These are phyloP conservation scores for Alternaria sp. DNA, from an alignment of 2,329 filamentous ascomycete species.

Conservation along the genomic window DNA sequence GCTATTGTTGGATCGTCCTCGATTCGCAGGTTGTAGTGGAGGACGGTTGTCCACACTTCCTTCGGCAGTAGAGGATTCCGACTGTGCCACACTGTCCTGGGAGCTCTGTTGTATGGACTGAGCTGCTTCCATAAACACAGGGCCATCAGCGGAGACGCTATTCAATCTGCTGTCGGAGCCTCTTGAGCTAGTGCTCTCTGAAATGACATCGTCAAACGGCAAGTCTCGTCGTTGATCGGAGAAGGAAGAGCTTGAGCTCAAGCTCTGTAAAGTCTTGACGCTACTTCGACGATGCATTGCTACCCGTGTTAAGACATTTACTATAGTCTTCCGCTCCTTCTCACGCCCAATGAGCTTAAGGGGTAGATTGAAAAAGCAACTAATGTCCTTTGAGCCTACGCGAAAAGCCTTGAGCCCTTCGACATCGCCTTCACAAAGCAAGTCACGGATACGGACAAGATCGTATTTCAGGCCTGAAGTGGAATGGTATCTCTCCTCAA, in stretches of 20 bases:
- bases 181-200: conserved; percentile 63
- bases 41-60: conserved; percentile 36
- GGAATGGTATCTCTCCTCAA: conserved; percentile 88
- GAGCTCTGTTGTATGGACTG: conserved; percentile 39
- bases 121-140: conserved; percentile 40
- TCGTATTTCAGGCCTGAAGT: conserved; percentile 86
- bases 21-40: conserved; percentile 26
- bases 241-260: conserved; percentile 63
- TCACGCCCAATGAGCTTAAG: conserved; percentile 81
- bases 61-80: conserved; percentile 39
- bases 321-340: conserved; percentile 73
- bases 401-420: conserved; percentile 75
- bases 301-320: conserved; percentile 76
- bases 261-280: conserved; percentile 56
- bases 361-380: conserved; percentile 89
- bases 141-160: conserved; percentile 38
- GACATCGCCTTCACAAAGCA: conserved; percentile 78
- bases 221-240: conserved; percentile 61
- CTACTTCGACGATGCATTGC: conserved; percentile 67
- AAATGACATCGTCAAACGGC: conserved; percentile 60
- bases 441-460: conserved; percentile 74
- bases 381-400: conserved; percentile 85
- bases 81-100: conserved; percentile 40
- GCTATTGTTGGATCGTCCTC: conserved; percentile 44
- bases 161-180: conserved; percentile 59